These are phyloP conservation scores for Saccharomyces hybrid DNA, from an alignment of 1,139 yeast genomes.

Conservation along the genomic window DNA sequence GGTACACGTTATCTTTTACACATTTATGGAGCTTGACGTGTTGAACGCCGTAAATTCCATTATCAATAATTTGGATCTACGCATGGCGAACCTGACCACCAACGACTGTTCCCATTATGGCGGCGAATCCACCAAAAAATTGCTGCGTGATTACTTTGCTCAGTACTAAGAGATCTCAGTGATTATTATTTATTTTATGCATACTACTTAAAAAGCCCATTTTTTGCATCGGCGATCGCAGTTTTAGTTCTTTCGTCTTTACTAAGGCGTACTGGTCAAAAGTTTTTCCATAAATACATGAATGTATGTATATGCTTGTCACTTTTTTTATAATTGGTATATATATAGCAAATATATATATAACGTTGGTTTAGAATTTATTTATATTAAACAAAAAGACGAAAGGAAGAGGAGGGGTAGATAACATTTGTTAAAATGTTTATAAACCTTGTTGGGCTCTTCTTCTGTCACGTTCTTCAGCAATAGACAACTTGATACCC, in stretches of 20 bases:
- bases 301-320: neutral
- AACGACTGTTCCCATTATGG: conserved; percentile 39
- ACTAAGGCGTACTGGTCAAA: neutral
- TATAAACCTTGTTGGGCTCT: conserved; percentile 56
- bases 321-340: conserved; percentile 4
- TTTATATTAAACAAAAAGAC: neutral
- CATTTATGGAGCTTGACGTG: conserved; percentile 61
- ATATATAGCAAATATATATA: neutral
- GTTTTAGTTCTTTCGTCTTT: neutral
- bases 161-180: neutral
- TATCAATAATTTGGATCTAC: conserved; percentile 12
- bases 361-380: neutral
- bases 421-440: conserved; percentile 10
- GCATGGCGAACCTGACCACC: conserved; percentile 16
- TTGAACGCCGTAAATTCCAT: conserved; percentile 45
- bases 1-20: conserved; percentile 71
- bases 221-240: neutral
- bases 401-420: neutral
- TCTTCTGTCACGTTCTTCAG: conserved; percentile 99
- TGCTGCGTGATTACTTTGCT: conserved; percentile 38
- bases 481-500: conserved; percentile 95
- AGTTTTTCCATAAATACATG: neutral
- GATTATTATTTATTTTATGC: neutral
- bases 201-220: neutral
- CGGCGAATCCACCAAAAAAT: conserved; percentile 44